phyloP scores from a whole-genome alignment of 495 filamentous ascomycete genomes.

The Daldinia caldariorum region DNA sequence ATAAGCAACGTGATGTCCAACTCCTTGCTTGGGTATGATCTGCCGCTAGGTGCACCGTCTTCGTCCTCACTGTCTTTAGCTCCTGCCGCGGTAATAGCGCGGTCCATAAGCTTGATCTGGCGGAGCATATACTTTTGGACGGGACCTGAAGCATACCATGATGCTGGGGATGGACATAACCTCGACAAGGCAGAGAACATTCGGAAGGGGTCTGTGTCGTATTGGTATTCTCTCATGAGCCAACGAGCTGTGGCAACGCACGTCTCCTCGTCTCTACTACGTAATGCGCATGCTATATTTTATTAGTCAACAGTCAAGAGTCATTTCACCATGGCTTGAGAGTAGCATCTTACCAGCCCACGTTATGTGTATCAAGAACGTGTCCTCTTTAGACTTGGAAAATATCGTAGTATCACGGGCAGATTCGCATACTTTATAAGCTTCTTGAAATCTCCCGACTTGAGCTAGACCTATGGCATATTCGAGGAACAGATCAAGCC shows the following conservation, averaged over 20 bases:
- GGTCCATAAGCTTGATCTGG: conserved; percentile 91
- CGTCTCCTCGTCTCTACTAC: conserved; percentile 80
- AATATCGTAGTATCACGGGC: conserved; percentile 82
- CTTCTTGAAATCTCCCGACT: conserved; percentile 63
- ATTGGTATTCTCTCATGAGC: conserved; percentile 88
- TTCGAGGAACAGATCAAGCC: conserved; percentile 91
- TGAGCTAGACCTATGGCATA: conserved; percentile 80
- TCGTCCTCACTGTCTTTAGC: conserved; percentile 40
- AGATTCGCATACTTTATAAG: conserved; percentile 79
- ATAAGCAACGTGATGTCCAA: conserved; percentile 75
- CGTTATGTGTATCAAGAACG: conserved; percentile 79
- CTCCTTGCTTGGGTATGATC: conserved; percentile 45
- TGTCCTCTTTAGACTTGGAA: conserved; percentile 69
- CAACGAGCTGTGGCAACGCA: conserved; percentile 74
- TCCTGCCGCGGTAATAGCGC: conserved; percentile 34
- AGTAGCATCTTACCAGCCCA: conserved; percentile 70
- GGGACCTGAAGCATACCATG: conserved; percentile 67
- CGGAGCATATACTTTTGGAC: conserved; percentile 89
- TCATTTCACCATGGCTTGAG: background rate
- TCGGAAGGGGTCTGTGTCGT: conserved; percentile 83
- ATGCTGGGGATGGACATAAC: conserved; percentile 66
- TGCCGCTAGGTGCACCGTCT: conserved; percentile 40
- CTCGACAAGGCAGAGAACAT: conserved; percentile 78
- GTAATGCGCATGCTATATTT: conserved; percentile 76
- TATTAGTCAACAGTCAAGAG: conserved; percentile 39